Conservation (phyloP, 768 basidiomycete genomes). For the Pisolithus microcarpus region DNA sequence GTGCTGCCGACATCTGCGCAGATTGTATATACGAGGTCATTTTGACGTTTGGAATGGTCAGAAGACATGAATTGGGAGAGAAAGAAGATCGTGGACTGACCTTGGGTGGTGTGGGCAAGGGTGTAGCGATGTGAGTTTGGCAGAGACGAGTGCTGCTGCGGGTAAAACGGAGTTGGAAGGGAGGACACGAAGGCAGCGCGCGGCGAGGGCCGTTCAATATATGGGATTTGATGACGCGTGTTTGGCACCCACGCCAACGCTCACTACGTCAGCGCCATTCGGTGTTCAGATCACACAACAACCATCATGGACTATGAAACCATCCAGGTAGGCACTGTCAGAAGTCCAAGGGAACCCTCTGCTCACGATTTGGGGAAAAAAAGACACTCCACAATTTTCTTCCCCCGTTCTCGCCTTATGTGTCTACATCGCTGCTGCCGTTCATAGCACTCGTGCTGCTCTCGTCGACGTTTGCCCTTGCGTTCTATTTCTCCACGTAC, state of each 20-base stretch:
- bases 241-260: slow-evolving; percentile 37
- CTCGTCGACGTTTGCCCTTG: slow-evolving; percentile 68
- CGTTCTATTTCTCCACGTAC: slow-evolving; percentile 87
- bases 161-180: slow-evolving; percentile 12
- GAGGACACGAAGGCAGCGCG: too few relatives aligned
- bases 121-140: neutral
- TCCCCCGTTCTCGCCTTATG: slow-evolving; percentile 63
- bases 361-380: neutral
- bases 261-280: slow-evolving; percentile 35
- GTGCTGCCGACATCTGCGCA: slow-evolving; percentile 64
- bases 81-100: slow-evolving; percentile 3
- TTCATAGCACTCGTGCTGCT: slow-evolving; percentile 71
- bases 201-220: slow-evolving; percentile 28
- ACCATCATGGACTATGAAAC: slow-evolving; percentile 48
- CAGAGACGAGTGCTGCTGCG: slow-evolving; percentile 17
- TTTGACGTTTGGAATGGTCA: neutral
- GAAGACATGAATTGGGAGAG: neutral
- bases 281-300: slow-evolving; percentile 4
- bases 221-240: slow-evolving; percentile 51
- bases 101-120: slow-evolving; percentile 5
- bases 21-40: neutral
- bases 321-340: slow-evolving; percentile 38
- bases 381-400: slow-evolving; percentile 58
- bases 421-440: slow-evolving; percentile 64
- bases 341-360: neutral